Conservation (phyloP, 164 flowering plant genomes). For the Annona squamosa region DNA sequence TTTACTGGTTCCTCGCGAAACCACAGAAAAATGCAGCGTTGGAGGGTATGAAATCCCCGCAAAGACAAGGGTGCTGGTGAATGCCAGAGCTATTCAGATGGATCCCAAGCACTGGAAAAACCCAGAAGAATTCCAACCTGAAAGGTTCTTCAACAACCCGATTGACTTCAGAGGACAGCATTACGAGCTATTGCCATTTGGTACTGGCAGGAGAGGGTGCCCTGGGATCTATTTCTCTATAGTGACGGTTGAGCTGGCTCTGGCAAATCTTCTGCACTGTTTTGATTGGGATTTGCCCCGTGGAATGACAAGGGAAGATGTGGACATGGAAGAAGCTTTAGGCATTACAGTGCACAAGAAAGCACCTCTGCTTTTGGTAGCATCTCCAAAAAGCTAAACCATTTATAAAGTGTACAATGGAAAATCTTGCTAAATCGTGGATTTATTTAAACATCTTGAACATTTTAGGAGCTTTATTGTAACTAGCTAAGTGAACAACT, state of each 20-base stretch:
- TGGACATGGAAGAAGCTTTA: constrained; percentile 4
- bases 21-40: neutral
- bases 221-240: constrained; percentile 1
- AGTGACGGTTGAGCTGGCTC: neutral
- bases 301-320: neutral
- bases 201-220: constrained; percentile 1
- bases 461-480: too few species aligned
- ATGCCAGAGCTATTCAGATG: neutral
- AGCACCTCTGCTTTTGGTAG: neutral
- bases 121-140: constrained; percentile 1
- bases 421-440: too few species aligned
- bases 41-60: neutral
- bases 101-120: constrained; percentile 4
- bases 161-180: constrained; percentile 1
- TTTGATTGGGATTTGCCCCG: constrained; percentile 5
- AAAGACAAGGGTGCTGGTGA: constrained; percentile 4
- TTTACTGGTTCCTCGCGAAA: constrained; percentile 1
- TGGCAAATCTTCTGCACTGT: constrained; percentile 3
- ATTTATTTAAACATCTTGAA: too few species aligned
- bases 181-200: constrained; percentile 4
- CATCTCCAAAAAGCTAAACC: too few species aligned
- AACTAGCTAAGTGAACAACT: too few species aligned
- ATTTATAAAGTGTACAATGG: too few species aligned
- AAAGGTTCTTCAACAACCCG: neutral
- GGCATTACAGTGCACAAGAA: neutral